Conservation (phyloP, 805 yeast species). For the Suhomyces canberraensis region DNA sequence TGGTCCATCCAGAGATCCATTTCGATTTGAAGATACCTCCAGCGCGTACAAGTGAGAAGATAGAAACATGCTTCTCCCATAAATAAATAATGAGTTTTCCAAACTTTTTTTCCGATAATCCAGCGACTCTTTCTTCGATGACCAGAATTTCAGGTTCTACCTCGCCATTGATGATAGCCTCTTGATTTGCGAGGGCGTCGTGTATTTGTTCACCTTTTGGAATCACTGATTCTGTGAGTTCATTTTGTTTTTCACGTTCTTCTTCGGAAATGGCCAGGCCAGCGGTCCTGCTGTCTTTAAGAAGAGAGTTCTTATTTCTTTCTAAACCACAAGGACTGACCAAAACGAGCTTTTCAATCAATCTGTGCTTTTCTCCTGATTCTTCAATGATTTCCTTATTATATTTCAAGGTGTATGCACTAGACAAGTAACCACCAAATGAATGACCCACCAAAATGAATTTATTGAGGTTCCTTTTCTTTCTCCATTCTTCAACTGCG, state of each 20-base stretch:
- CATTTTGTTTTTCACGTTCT: conserved; percentile 14
- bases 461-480: conserved; percentile 29
- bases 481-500: conserved; percentile 42
- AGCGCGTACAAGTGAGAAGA: conserved; percentile 48
- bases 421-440: conserved; percentile 43
- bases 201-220: conserved; percentile 11
- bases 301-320: conserved; percentile 28
- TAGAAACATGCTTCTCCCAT: conserved; percentile 56
- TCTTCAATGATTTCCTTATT: conserved; percentile 21
- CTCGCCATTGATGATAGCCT: conserved; percentile 23
- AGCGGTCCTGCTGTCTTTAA: conserved; percentile 6
- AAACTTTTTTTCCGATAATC: conserved; percentile 10
- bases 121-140: conserved; percentile 8
- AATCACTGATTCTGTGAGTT: conserved; percentile 9
- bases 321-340: conserved; percentile 45
- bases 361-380: conserved; percentile 15
- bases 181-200: conserved; percentile 21
- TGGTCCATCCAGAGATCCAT: conserved; percentile 53
- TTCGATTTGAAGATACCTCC: conserved; percentile 55
- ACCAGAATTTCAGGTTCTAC: conserved; percentile 4
- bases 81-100: conserved; percentile 32
- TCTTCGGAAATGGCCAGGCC: conserved; percentile 10
- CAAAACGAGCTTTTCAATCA: conserved; percentile 37
- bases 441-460: conserved; percentile 43
- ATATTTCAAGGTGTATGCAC: conserved; percentile 41